Percentiles rank a stretch among this genome's conserved stretches.
Conservation (phyloP, 1,139 yeast genomes). For the Saccharomycopsis hybrid region DNA sequence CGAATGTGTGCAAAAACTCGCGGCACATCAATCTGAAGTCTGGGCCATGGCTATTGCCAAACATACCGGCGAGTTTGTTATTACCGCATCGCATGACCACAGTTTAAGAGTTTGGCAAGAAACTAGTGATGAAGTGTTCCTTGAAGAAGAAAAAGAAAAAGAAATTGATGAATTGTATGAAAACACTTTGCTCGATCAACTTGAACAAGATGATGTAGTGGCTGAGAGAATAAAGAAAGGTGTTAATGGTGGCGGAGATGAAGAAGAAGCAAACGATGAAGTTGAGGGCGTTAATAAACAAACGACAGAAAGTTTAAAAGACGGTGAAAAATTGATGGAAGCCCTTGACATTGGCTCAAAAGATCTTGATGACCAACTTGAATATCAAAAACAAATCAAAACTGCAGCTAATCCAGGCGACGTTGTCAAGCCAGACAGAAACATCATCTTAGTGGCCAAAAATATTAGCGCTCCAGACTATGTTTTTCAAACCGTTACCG, state of each 20-base stretch:
- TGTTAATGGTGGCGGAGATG: slow-evolving; percentile 35
- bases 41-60: slow-evolving; percentile 81
- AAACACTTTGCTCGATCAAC: slow-evolving; percentile 58
- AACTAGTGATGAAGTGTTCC: slow-evolving; percentile 86
- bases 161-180: slow-evolving; percentile 93
- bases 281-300: slow-evolving; percentile 70
- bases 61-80: slow-evolving; percentile 59
- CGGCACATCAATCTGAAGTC: slow-evolving; percentile 88
- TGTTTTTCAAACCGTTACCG: slow-evolving; percentile 61
- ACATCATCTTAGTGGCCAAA: slow-evolving; percentile 61
- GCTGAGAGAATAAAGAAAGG: slow-evolving; percentile 33
- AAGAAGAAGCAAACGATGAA: slow-evolving; percentile 40
- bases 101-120: slow-evolving; percentile 88
- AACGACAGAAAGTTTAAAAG: slow-evolving; percentile 85
- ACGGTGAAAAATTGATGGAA: slow-evolving; percentile 91
- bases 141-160: slow-evolving; percentile 94
- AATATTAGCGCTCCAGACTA: slow-evolving; percentile 69
- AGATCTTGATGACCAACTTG: slow-evolving; percentile 57
- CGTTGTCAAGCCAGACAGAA: slow-evolving; percentile 50
- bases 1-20: slow-evolving; percentile 81
- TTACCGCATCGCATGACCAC: slow-evolving; percentile 91
- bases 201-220: slow-evolving; percentile 49
- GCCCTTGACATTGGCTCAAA: slow-evolving; percentile 79
- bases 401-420: slow-evolving; percentile 30
- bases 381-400: slow-evolving; percentile 35